Evolutionary conservation across 2,329 filamentous ascomycete species (phyloP), one percentile per base, ranked within the genome.

Genomic region (Hirsutella minnesotensis): DNA sequence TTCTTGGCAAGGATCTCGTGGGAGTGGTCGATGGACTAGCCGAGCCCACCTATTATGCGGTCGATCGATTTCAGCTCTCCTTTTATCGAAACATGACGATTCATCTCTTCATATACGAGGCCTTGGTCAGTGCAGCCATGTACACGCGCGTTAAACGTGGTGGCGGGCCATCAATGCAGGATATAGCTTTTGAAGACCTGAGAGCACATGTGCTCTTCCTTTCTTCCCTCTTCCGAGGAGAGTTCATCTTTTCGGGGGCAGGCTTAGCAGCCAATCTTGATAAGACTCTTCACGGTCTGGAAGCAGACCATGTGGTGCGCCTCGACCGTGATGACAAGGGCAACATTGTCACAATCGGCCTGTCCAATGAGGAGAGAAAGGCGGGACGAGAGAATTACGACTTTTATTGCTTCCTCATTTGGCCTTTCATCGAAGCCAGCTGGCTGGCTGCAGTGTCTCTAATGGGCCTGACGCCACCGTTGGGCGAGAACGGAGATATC

Each of bases 51-150:
- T 96, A 86, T 62, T 95, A 86, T 55, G 92, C 92, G 4, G 88
- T 95, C 33, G 92, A 98, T 60, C 77, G 88, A 42, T 98, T 98
- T 68, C 92, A 98, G 58, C 75, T 98, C 9, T 95, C 88, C 0
- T 98, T 98, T 63, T 98, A 98, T 65, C 82, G 92, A 41, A 98
- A 98, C 63, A 96, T 96, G 92, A 95, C 90, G 0, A 98, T 98
- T 47, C 92, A 98, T 58, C 75, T 98, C 5, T 98, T 98, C 61
- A 92, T 98, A 44, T 83, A 87, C 2, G 89, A 96, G 59, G 85
- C 90, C 0, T 70, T 98, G 4, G 86, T 96, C 19, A 92, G 86
- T 47, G 86, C 82, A 4, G 85, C 85, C 22, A 81, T 98, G 72
- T 98, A 98, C 61, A 92, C 81, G 0, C 77, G 79, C 37, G 84